These are phyloP conservation scores for Fonsecaea multimorphosa DNA, from an alignment of 2,329 filamentous ascomycete genomes.

Conservation along the genomic window DNA sequence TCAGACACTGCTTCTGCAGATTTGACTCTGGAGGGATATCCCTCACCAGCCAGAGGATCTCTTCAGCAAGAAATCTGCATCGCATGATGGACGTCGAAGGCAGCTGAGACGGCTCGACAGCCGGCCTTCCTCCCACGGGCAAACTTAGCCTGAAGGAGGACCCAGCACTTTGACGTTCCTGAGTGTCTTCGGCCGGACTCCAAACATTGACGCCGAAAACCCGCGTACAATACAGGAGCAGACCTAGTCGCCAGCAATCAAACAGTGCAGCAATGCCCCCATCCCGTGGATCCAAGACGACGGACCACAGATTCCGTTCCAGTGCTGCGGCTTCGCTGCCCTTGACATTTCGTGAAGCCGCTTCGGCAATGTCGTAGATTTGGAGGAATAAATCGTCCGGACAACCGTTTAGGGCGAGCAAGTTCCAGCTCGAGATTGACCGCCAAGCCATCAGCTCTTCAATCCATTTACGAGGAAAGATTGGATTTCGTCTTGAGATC, in stretches of 20 bases:
- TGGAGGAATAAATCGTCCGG: conserved; percentile 14
- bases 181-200: not conserved
- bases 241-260: conserved; percentile 22
- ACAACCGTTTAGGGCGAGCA: conserved; percentile 21
- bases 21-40: conserved; percentile 4
- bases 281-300: conserved; percentile 11
- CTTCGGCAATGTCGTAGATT: conserved; percentile 20
- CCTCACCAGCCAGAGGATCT: conserved; percentile 14
- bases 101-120: conserved; percentile 1
- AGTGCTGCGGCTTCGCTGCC: conserved; percentile 8
- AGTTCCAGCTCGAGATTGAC: conserved; percentile 6
- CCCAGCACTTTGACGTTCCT: not conserved
- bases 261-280: conserved; percentile 2
- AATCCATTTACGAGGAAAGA: conserved; percentile 18
- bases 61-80: conserved; percentile 8
- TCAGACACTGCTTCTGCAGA: conserved; percentile 18
- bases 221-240: conserved; percentile 23
- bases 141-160: not conserved
- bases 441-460: conserved; percentile 18
- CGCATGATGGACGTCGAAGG: conserved; percentile 5
- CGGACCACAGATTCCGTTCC: conserved; percentile 10
- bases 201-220: conserved; percentile 5
- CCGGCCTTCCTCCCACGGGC: not conserved
- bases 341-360: conserved; percentile 8
- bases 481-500: conserved; percentile 18